These are phyloP conservation scores for Centrapalus pauciflorus DNA, from an alignment of 129 eudicot genomes.

Conservation along the genomic window DNA sequence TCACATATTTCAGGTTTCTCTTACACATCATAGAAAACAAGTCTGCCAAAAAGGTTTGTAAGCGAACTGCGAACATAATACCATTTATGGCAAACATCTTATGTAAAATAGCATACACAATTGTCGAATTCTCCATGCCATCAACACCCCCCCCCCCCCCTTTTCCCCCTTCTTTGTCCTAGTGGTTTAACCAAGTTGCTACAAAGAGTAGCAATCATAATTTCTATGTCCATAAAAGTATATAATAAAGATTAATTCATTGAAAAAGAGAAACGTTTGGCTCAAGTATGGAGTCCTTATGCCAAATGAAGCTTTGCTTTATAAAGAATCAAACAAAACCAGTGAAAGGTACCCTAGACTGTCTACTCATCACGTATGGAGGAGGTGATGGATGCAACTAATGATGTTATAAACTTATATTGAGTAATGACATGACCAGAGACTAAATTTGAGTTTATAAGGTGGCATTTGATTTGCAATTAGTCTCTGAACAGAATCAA, in stretches of 20 bases:
- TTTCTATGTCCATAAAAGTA: neutral
- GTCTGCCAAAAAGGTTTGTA: neutral
- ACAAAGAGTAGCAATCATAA: too few species aligned
- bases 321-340: neutral
- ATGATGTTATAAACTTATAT: too few species aligned
- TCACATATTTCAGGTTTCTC: neutral
- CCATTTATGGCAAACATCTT: neutral
- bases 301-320: neutral
- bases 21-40: neutral
- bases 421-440: too few species aligned
- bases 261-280: too few species aligned
- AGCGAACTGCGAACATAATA: neutral
- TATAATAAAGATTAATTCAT: neutral
- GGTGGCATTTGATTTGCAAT: too few species aligned
- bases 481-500: too few species aligned
- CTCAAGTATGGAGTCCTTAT: neutral
- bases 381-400: neutral
- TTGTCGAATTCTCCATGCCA: neutral
- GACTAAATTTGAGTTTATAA: too few species aligned
- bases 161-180: too few species aligned
- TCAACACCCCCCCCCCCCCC: neutral
- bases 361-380: neutral
- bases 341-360: neutral
- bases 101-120: neutral
- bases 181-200: too few species aligned